Conservation (phyloP, 345 rosid species). For the Isatis tinctoria region DNA sequence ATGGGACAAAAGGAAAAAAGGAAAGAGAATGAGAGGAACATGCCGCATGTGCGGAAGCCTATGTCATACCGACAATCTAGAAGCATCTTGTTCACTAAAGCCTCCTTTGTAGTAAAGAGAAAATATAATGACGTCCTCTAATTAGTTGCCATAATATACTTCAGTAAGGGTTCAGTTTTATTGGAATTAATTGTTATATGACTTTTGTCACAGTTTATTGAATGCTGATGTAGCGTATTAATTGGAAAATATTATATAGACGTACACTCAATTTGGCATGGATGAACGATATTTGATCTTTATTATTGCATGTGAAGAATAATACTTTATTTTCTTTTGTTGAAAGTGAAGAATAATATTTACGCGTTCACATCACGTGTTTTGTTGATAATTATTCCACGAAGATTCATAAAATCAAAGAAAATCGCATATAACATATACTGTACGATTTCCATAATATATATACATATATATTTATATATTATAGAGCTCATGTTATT, state of each 20-base stretch:
- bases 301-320: background rate
- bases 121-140: background rate
- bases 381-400: slow-evolving; percentile 9
- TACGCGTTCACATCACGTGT: slow-evolving; percentile 27
- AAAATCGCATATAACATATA: background rate
- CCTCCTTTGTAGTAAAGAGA: background rate
- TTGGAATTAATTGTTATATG: background rate
- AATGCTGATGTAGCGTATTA: background rate
- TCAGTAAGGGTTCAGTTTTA: background rate
- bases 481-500: background rate
- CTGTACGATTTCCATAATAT: background rate
- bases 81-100: slow-evolving; percentile 11
- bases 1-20: slow-evolving; percentile 27
- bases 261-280: background rate
- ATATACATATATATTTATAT: no score
- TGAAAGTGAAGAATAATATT: background rate
- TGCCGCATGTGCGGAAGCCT: slow-evolving; percentile 27
- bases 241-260: background rate
- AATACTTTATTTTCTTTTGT: background rate
- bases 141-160: background rate
- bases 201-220: background rate
- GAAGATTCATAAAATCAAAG: background rate
- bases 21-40: slow-evolving; percentile 30
- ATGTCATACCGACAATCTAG: slow-evolving; percentile 31
- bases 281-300: background rate